Base-by-base conservation (phyloP, 75 land plant genomes). In the Cunninghamia lanceolata region DNA sequence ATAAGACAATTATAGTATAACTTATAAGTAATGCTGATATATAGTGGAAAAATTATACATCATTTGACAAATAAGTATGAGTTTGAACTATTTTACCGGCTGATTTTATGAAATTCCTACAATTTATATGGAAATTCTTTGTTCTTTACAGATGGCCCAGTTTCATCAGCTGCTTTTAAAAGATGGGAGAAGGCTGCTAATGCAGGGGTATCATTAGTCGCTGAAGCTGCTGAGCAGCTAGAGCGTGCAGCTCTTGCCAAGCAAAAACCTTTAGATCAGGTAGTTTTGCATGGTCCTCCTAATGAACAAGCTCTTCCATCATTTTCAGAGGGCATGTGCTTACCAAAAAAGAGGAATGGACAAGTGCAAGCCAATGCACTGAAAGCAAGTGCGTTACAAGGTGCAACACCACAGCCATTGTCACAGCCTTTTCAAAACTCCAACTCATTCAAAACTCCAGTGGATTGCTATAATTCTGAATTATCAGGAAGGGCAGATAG, bases 221-320 rank as follows among this genome's bases (percentile, higher is more conserved):
- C 96, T 84, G 95, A 95, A 90, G 96, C 96, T 87, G 96, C 96
- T 82, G 96, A 94, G 88, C 94, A 94, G 71, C 86, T 95, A 74
- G 96, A 95, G 86, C 87, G 91, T 30, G 87, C 89, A 59, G 78
- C 87, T 19, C 81, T n/a, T 83, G 88, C 82, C 28, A 47, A 80
- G 46, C 34, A 80, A 40, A 80, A 11, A 15, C 46, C 82, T 80
- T 14, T 25, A 45, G 82, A 80, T n/a, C 50, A 80, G 46, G 50
- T 10, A n/a, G 82, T 43, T 40, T 80, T 45, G 82, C 47, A 43
- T 45, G n/a, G 32, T 28, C 46, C n/a, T 78, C 42, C 50, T 80
- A 43, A n/a, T 9, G n/a, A 80, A 28, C 46, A 80, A 11, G 14
- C 47, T 28, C 32, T 80, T 45, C 82, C 82, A 45, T 45, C 82